Base-by-base conservation (phyloP, 2,329 filamentous ascomycete genomes). In the Diplodia seriata region DNA sequence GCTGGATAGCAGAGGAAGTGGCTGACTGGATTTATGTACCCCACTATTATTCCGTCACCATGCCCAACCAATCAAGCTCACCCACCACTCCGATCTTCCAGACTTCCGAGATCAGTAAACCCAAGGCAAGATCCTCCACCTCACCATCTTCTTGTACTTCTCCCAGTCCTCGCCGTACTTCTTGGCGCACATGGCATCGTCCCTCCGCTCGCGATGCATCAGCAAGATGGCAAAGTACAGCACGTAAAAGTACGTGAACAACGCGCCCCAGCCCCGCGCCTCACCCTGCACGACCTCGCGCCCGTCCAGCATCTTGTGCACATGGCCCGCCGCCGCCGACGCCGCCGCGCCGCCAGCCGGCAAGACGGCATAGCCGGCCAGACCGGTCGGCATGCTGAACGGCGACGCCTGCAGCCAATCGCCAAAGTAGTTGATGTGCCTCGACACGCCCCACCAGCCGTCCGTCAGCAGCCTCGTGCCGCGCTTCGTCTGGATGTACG, bases 91-190 rank as follows among this genome's bases (percentile, higher is more conserved):
- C 6, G 38, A 18, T 14, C 15, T 43, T 12, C 38, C 38, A 43
- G 6, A 4, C 6, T 43, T 40, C 50, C 14, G 23, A 18, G 2
- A 55, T 55, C 53, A 97, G 81, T 97, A 97, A 20, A 97, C 82
- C 47, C 91, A 91, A 6, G 94, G 94, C 49, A 97, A 80, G 72
- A 98, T 96, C 76, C 90, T 87, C 79, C 87, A 97, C 70, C 85
- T 88, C 54, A 97, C 94, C 76, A 89, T 85, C 79, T 89, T 88
- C 79, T 91, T 93, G 81, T 97, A 98, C 81, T 88, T 87, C 71
- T 93, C 88, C 94, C 94, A 98, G 76, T 97, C 93, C 72, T 89
- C 89, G 29, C 94, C 94, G 75, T 98, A 97, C 85, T 97, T 97
- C 76, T 87, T 87, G 70, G 86, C 84, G 79, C 94, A 98, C 84